Conservation (phyloP, 2,329 filamentous ascomycete species). For the Rhexocercosporidium sp. region DNA sequence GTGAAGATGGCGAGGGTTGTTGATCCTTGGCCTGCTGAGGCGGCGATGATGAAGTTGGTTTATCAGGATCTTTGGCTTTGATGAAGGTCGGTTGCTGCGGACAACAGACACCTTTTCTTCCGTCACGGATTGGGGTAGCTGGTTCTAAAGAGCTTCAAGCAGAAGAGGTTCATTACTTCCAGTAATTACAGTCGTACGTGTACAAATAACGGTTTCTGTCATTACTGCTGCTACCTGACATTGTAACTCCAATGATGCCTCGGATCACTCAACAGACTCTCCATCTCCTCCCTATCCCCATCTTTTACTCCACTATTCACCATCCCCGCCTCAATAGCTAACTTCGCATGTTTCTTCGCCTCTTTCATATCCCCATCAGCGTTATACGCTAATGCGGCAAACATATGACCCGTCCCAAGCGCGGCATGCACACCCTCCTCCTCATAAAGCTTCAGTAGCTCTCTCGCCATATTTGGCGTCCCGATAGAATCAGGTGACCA, state of each 20-base stretch:
- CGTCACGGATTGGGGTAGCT: too few relatives aligned
- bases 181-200: neutral
- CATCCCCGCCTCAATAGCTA: conserved; percentile 38
- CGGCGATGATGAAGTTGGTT: neutral
- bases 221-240: neutral
- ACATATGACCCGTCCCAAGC: conserved; percentile 44
- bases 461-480: conserved; percentile 45
- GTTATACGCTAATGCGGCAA: conserved; percentile 49
- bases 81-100: too few relatives aligned
- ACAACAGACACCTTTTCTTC: too few relatives aligned
- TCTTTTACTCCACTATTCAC: conserved; percentile 42
- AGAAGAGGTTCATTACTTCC: neutral
- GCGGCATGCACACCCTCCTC: conserved; percentile 43
- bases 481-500: conserved; percentile 40
- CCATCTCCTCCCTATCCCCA: conserved; percentile 43
- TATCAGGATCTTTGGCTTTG: neutral
- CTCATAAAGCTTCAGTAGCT: conserved; percentile 46
- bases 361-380: conserved; percentile 42
- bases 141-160: too few relatives aligned
- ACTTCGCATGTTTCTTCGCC: conserved; percentile 44
- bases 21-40: conserved; percentile 24
- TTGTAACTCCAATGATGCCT: conserved; percentile 40
- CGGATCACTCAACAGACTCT: conserved; percentile 40
- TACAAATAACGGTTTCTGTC: neutral
- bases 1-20: conserved; percentile 20